phyloP scores from a whole-genome alignment of 306 rosid species.

The Prunus campanulata region DNA sequence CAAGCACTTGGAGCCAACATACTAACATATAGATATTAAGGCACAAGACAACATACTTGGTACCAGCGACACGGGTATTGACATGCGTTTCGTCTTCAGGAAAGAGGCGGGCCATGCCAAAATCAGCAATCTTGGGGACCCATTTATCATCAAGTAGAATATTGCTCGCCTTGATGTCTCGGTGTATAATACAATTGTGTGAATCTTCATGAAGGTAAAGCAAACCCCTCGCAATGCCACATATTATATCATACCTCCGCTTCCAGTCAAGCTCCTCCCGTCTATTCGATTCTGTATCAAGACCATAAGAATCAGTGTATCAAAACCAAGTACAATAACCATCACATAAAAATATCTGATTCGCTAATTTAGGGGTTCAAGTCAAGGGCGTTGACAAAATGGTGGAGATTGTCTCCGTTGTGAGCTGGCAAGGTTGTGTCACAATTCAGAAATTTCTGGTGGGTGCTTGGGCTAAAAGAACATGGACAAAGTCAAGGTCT shows the following conservation, averaged over 20 bases:
- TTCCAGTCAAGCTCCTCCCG: conserved; percentile 82
- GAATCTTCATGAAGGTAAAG: conserved; percentile 97
- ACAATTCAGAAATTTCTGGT: not conserved
- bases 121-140: conserved; percentile 95
- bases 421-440: conserved; percentile 12
- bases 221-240: conserved; percentile 79
- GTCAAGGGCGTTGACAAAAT: not conserved
- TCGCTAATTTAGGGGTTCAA: not conserved
- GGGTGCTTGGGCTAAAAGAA: conserved; percentile 1
- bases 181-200: conserved; percentile 76
- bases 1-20: not conserved
- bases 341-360: not conserved
- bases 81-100: conserved; percentile 91
- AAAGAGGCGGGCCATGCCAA: conserved; percentile 98
- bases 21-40: not conserved
- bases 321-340: not conserved
- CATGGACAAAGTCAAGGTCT: conserved; percentile 38
- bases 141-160: conserved; percentile 85
- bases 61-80: conserved; percentile 93
- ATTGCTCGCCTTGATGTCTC: conserved; percentile 93
- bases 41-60: conserved; percentile 58
- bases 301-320: conserved; percentile 5
- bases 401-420: not conserved
- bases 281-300: conserved; percentile 49
- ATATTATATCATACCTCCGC: conserved; percentile 62